phyloP scores from a whole-genome alignment of 768 basidiomycete genomes.

The Coprinopsis marcescibilis region DNA sequence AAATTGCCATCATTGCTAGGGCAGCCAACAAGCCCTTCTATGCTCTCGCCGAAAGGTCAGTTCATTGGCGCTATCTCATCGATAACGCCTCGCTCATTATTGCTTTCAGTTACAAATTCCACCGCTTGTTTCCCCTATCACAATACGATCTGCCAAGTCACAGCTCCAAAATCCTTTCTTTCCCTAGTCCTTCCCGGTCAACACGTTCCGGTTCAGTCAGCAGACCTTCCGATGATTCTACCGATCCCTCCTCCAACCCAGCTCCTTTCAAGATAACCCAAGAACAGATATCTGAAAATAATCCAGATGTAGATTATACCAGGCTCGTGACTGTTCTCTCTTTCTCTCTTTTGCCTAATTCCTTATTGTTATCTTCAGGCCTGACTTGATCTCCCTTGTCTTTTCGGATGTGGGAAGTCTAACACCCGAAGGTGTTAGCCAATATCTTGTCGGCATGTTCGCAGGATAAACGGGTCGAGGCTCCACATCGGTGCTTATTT shows the following conservation, averaged over 20 bases:
- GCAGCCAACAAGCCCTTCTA: slow-evolving; percentile 95
- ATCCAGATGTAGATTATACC: slow-evolving; percentile 93
- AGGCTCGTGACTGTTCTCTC: slow-evolving; percentile 41
- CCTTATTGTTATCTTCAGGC: slow-evolving; percentile 38
- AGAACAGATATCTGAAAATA: slow-evolving; percentile 76
- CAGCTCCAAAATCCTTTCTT: slow-evolving; percentile 67
- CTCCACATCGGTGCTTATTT: not conserved
- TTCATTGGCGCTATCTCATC: slow-evolving; percentile 17
- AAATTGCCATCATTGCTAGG: slow-evolving; percentile 95
- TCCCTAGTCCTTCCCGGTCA: slow-evolving; percentile 40
- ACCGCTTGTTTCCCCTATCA: slow-evolving; percentile 89
- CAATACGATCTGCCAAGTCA: slow-evolving; percentile 86
- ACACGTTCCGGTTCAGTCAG: slow-evolving; percentile 20
- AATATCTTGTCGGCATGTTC: slow-evolving; percentile 94
- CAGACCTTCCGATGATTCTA: slow-evolving; percentile 14
- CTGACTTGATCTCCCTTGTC: slow-evolving; percentile 90
- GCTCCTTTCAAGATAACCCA: slow-evolving; percentile 50
- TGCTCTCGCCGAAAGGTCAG: slow-evolving; percentile 84
- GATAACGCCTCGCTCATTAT: slow-evolving; percentile 17
- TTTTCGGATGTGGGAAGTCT: slow-evolving; percentile 93
- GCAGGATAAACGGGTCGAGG: slow-evolving; percentile 42
- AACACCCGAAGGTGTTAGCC: slow-evolving; percentile 90
- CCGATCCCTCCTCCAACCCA: slow-evolving; percentile 9
- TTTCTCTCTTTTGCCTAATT: slow-evolving; percentile 9
- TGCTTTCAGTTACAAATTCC: slow-evolving; percentile 85